These are phyloP conservation scores for Cyclospora cayetanensis DNA, from an alignment of 169 alveolate genomes.

Conservation along the genomic window DNA sequence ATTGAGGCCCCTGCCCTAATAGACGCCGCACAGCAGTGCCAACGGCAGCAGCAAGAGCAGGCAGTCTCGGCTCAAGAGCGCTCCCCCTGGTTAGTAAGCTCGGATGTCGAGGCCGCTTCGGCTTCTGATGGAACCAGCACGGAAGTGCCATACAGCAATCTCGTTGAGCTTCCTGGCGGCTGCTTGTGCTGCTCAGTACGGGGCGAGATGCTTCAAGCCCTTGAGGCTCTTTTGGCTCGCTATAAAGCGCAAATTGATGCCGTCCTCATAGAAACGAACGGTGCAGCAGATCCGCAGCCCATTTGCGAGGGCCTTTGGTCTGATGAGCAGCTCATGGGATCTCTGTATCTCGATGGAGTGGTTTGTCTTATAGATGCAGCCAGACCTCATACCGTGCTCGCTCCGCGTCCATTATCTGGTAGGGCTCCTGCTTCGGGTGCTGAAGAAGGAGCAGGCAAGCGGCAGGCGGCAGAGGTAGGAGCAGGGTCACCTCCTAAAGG, in stretches of 20 bases:
- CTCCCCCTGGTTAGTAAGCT: background rate
- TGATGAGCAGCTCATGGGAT: slow-evolving; percentile 80
- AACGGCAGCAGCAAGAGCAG: background rate
- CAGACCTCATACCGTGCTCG: slow-evolving; percentile 41
- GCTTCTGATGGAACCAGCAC: background rate
- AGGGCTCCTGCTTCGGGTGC: background rate
- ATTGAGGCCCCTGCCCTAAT: slow-evolving; percentile 82
- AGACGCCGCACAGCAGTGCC: background rate
- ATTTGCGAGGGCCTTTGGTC: slow-evolving; percentile 85
- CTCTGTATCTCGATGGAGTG: slow-evolving; percentile 78
- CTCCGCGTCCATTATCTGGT: no score
- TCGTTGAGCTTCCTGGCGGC: slow-evolving; percentile 86
- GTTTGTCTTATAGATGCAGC: slow-evolving; percentile 79
- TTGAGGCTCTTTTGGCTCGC: slow-evolving; percentile 79
- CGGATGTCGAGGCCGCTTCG: background rate
- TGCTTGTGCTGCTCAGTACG: slow-evolving; percentile 88
- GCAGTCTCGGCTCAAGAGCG: background rate
- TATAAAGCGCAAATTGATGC: slow-evolving; percentile 73
- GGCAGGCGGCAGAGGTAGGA: background rate
- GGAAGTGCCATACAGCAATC: background rate
- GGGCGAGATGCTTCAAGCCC: slow-evolving; percentile 82
- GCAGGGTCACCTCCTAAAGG: background rate
- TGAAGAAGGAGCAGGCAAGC: background rate
- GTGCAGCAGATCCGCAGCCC: slow-evolving; percentile 87
- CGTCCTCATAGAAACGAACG: slow-evolving; percentile 86